Conservation (phyloP, 2,329 filamentous ascomycete species). For the Scolecobasidium constrictum region DNA sequence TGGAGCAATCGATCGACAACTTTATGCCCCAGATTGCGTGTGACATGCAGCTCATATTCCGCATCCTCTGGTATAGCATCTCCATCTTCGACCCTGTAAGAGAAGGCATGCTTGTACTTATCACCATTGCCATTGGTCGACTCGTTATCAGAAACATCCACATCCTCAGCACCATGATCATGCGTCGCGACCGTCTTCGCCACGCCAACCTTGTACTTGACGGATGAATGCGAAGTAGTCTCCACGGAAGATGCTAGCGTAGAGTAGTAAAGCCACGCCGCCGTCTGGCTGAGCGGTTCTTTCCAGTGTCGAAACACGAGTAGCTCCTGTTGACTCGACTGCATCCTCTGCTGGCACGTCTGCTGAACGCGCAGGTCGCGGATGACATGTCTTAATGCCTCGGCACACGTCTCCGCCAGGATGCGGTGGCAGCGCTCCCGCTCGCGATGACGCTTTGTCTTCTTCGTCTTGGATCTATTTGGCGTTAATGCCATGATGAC, state of each 20-base stretch:
- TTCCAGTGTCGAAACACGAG: constrained; percentile 4
- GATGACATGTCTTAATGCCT: constrained; percentile 1
- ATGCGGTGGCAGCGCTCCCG: not conserved
- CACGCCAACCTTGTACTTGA: not conserved
- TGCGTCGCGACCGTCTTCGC: constrained; percentile 5
- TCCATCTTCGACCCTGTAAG: not conserved
- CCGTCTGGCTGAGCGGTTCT: constrained; percentile 2
- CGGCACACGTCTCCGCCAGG: constrained; percentile 3
- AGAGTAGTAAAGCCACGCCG: constrained; percentile 2
- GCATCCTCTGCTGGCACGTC: not conserved
- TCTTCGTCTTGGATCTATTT: not conserved
- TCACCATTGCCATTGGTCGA: not conserved
- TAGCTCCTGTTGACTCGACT: not conserved
- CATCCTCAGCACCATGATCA: not conserved
- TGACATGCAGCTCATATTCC: not conserved
- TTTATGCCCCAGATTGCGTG: not conserved
- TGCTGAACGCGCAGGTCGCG: not conserved
- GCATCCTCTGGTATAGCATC: not conserved
- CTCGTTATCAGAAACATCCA: not conserved
- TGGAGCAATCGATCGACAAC: constrained; percentile 1
- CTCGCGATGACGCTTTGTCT: not conserved
- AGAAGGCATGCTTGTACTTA: not conserved
- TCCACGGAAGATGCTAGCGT: not conserved
- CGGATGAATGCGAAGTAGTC: not conserved
- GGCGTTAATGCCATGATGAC: not conserved